Conservation (phyloP, 1,284 basidiomycete genomes). For the Uromyces viciae-fabae region DNA sequence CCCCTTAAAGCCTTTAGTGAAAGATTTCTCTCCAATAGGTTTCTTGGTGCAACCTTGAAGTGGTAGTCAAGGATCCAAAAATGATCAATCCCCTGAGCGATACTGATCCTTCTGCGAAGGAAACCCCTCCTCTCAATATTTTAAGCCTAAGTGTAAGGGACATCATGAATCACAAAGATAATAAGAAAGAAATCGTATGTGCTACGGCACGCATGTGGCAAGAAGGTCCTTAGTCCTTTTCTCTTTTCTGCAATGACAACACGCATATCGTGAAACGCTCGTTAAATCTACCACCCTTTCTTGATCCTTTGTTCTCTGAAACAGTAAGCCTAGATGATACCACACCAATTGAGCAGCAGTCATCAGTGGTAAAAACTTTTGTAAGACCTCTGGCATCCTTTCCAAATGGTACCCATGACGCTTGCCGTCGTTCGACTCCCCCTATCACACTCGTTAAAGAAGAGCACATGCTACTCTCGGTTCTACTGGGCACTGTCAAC, state of each 20-base stretch:
- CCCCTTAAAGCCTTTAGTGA: neutral
- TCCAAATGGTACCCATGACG: slow-evolving; percentile 74
- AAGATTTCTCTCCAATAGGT: slow-evolving; percentile 59
- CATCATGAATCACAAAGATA: slow-evolving; percentile 88
- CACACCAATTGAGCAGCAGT: slow-evolving; percentile 77
- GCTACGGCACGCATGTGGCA: slow-evolving; percentile 81
- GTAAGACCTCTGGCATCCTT: slow-evolving; percentile 82
- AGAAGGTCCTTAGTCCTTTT: slow-evolving; percentile 63
- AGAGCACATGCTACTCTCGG: slow-evolving; percentile 23
- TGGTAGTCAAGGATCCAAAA: slow-evolving; percentile 78
- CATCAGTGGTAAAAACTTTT: slow-evolving; percentile 78
- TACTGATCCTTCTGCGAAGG: slow-evolving; percentile 67
- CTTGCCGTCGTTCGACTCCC: slow-evolving; percentile 19
- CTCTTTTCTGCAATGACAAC: neutral
- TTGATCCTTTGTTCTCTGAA: neutral
- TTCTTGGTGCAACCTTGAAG: slow-evolving; percentile 94
- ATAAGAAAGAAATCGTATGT: slow-evolving; percentile 88
- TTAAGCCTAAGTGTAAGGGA: slow-evolving; percentile 86
- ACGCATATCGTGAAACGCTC: neutral
- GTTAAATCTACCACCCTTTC: slow-evolving; percentile 10
- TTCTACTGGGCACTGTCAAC: slow-evolving; percentile 64
- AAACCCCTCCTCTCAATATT: slow-evolving; percentile 81
- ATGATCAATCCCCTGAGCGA: slow-evolving; percentile 79
- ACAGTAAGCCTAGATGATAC: slow-evolving; percentile 81
- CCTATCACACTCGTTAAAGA: slow-evolving; percentile 30